Evolutionary conservation across 1,284 basidiomycete genomes (phyloP).

Genomic region (Ceratobasidium theobromae): DNA sequence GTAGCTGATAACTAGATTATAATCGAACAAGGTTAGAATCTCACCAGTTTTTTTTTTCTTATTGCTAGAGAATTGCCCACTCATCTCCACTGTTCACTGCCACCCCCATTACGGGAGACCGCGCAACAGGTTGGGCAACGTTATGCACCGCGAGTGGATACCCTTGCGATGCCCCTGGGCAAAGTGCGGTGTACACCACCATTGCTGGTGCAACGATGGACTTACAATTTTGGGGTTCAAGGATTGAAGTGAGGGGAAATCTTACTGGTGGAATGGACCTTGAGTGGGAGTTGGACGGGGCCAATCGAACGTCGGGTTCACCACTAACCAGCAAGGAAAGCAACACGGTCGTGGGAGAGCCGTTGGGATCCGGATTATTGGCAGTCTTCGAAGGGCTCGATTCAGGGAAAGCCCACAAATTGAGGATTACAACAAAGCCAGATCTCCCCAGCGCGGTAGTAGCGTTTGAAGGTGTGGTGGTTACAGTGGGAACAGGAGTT

Average conservation of each 20-base stretch:
- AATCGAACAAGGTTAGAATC: not conserved
- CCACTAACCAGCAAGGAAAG: not conserved
- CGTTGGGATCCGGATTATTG: not conserved
- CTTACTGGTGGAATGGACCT: conserved; percentile 5
- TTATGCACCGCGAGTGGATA: conserved; percentile 15
- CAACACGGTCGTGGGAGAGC: not conserved
- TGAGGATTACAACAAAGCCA: not conserved
- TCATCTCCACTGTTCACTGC: conserved; percentile 21
- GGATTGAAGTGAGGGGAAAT: conserved; percentile 17
- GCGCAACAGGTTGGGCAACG: conserved; percentile 15
- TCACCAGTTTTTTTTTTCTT: not conserved
- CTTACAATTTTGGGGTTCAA: conserved; percentile 9
- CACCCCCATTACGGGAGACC: conserved; percentile 7
- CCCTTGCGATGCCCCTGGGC: not conserved
- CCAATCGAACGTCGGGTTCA: not conserved
- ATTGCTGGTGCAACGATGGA: not conserved
- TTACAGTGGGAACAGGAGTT: conserved; percentile 14
- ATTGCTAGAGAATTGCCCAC: conserved; percentile 12
- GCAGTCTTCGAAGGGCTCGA: conserved; percentile 14
- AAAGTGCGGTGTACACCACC: conserved; percentile 10
- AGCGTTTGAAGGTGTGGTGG: conserved; percentile 16
- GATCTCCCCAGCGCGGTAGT: conserved; percentile 1
- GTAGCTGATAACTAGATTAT: not conserved
- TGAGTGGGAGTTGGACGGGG: conserved; percentile 14
- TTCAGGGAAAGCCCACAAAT: conserved; percentile 4